These are phyloP conservation scores for Capronia americana DNA, from an alignment of 2,329 filamentous ascomycete genomes.

Conservation along the genomic window DNA sequence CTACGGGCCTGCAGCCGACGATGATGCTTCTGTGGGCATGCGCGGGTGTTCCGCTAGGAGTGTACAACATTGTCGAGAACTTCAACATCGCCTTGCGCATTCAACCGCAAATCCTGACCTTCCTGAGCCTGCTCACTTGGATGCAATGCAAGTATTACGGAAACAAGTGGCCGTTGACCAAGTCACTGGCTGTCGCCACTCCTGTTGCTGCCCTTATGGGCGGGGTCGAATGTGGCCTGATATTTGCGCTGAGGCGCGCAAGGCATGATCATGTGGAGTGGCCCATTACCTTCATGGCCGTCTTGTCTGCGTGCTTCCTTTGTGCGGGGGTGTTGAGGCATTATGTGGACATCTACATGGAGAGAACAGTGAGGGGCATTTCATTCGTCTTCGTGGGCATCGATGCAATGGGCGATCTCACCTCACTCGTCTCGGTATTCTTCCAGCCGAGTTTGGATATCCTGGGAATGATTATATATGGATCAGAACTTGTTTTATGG, in stretches of 20 bases:
- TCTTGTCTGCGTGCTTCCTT: conserved; percentile 67
- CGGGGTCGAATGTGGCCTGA: conserved; percentile 63
- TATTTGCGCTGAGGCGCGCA: conserved; percentile 62
- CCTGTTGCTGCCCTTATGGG: conserved; percentile 64
- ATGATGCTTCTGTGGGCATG: conserved; percentile 77
- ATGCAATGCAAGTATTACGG: conserved; percentile 62
- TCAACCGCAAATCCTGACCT: conserved; percentile 63
- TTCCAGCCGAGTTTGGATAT: conserved; percentile 66
- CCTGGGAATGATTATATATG: conserved; percentile 71
- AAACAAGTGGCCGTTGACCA: conserved; percentile 61
- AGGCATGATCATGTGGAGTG: conserved; percentile 57
- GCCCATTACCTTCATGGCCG: conserved; percentile 71
- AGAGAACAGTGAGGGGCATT: conserved; percentile 72
- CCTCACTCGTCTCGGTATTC: conserved; percentile 68
- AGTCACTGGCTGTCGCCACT: conserved; percentile 57
- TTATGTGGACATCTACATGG: conserved; percentile 72
- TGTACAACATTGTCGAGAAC: conserved; percentile 62
- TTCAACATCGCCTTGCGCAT: conserved; percentile 62
- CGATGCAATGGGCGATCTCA: conserved; percentile 72
- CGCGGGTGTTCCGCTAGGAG: conserved; percentile 71
- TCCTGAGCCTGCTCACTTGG: conserved; percentile 61
- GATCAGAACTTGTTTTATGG: conserved; percentile 70
- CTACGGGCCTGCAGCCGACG: conserved; percentile 67
- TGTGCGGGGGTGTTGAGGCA: conserved; percentile 71
- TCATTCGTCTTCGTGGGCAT: conserved; percentile 75